A percentile compares a stretch with the other conserved stretches of the same genome.
Conservation (phyloP, 75 land plant genomes). For the Azolla pinnata region DNA sequence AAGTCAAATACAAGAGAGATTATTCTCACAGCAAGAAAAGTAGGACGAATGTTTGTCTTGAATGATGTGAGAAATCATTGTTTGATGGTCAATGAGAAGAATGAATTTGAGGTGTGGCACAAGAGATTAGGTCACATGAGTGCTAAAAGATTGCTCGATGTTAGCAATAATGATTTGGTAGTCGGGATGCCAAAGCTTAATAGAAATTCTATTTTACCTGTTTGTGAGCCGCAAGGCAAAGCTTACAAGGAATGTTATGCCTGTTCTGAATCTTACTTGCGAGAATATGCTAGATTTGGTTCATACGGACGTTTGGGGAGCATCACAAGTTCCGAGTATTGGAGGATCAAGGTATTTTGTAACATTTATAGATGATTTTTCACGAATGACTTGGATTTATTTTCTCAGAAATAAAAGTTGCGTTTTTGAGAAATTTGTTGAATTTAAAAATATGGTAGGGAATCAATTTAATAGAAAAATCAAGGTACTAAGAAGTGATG, state of each 20-base stretch:
- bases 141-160: not conserved
- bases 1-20: not conserved
- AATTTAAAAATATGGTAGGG: slow-evolving; percentile 10
- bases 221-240: not conserved
- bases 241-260: not conserved
- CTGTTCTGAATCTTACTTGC: not conserved
- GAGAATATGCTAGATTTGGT: slow-evolving; percentile 3
- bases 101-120: not conserved
- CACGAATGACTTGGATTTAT: slow-evolving; percentile 12
- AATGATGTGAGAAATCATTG: not conserved
- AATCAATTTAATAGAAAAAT: slow-evolving; percentile 11
- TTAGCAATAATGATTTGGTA: not conserved
- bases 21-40: not conserved
- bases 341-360: slow-evolving; percentile 5
- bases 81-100: not conserved
- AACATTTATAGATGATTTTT: slow-evolving; percentile 19
- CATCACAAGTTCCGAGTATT: slow-evolving; percentile 6
- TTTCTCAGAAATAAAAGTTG: slow-evolving; percentile 15
- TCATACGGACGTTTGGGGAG: slow-evolving; percentile 15
- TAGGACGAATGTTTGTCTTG: not conserved
- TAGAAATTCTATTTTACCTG: not conserved
- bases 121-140: not conserved
- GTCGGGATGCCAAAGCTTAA: not conserved
- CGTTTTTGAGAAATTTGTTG: slow-evolving; percentile 14
- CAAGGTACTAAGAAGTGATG: slow-evolving; percentile 14